Percentiles rank a stretch among this genome's conserved stretches.
phyloP scores from a whole-genome alignment of 1,284 basidiomycete species.

The Lentinula novae-zelandiae region DNA sequence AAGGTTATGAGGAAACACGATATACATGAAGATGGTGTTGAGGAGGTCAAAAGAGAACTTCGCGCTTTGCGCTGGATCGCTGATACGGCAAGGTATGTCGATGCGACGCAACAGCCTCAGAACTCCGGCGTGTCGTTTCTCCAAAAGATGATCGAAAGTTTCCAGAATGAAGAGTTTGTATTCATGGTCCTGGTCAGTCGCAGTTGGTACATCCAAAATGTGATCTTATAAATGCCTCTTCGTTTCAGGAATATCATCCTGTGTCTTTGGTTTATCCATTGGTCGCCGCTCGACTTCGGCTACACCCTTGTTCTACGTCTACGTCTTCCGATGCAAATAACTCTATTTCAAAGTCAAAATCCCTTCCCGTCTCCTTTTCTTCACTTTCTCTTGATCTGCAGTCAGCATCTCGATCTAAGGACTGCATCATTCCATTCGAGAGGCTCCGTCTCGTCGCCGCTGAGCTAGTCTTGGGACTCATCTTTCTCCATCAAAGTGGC shows the following conservation, averaged over 20 bases:
- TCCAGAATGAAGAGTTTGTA: constrained; percentile 14
- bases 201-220: constrained; percentile 37
- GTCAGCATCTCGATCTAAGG: constrained; percentile 41
- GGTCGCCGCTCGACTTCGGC: constrained; percentile 38
- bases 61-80: constrained; percentile 18
- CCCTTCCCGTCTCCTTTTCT: constrained; percentile 16
- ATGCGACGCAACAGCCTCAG: neutral
- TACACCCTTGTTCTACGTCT: constrained; percentile 6
- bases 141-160: constrained; percentile 17
- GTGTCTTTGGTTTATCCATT: constrained; percentile 24
- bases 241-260: constrained; percentile 26
- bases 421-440: constrained; percentile 19
- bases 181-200: constrained; percentile 49
- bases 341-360: constrained; percentile 15
- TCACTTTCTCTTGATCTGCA: constrained; percentile 25
- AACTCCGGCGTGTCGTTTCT: constrained; percentile 14
- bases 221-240: neutral
- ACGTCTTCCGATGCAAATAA: constrained; percentile 18
- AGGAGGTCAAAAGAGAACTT: constrained; percentile 19
- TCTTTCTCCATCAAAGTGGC: constrained; percentile 59
- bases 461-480: constrained; percentile 58
- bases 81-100: constrained; percentile 6
- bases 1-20: constrained; percentile 20
- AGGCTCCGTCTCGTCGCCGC: constrained; percentile 59
- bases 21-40: constrained; percentile 12